These are phyloP conservation scores for Nitzschia palea DNA, from an alignment of 108 stramenopile species.

Conservation along the genomic window DNA sequence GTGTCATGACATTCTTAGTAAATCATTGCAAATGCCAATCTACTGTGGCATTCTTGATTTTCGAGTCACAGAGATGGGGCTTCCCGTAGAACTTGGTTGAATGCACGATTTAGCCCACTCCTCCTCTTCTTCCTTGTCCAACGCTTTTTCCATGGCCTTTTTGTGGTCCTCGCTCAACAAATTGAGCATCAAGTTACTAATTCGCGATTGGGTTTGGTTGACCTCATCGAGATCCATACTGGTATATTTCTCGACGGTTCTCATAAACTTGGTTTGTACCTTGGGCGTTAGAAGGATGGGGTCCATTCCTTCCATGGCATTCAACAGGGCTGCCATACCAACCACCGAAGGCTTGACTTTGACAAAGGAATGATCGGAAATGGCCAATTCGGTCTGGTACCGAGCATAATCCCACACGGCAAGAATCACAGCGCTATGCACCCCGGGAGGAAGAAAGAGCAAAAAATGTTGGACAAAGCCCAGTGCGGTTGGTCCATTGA, in stretches of 20 bases:
- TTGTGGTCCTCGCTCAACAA: constrained; percentile 29
- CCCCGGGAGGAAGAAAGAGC: constrained; percentile 33
- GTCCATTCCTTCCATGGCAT: background rate
- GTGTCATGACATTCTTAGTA: too few relatives aligned
- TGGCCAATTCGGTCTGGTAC: constrained; percentile 69
- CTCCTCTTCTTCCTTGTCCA: constrained; percentile 28
- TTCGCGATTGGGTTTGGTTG: constrained; percentile 32
- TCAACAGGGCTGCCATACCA: background rate
- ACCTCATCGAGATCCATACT: constrained; percentile 40
- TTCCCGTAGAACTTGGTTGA: background rate
- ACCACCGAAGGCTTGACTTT: constrained; percentile 4
- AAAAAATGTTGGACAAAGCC: constrained; percentile 50
- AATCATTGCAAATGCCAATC: background rate
- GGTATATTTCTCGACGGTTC: constrained; percentile 37
- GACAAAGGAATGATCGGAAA: constrained; percentile 50
- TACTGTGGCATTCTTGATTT: background rate
- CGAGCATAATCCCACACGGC: constrained; percentile 62
- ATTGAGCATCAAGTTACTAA: constrained; percentile 29
- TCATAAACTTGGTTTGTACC: constrained; percentile 35
- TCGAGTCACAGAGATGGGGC: constrained; percentile 11
- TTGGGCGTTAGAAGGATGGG: constrained; percentile 25
- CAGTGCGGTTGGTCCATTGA: constrained; percentile 62
- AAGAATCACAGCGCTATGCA: constrained; percentile 34
- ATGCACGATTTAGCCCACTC: constrained; percentile 4
- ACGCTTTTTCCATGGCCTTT: constrained; percentile 19